Evolutionary conservation across 2,329 filamentous ascomycete species (phyloP), one percentile per base, ranked within the genome.

Genomic region (Penicillium sp.): DNA sequence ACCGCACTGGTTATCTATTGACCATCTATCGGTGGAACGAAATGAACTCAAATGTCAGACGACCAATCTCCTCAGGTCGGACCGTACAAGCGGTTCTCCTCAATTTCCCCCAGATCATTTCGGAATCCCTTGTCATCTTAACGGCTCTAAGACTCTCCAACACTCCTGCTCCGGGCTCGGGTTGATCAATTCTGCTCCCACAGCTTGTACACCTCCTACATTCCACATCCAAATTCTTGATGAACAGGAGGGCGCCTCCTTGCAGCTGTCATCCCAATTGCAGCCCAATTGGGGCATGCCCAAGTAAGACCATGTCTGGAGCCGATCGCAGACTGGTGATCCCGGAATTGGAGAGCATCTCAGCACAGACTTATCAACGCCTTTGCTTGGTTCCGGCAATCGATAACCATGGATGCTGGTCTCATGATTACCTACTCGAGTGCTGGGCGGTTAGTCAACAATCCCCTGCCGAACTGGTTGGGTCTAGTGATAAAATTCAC

Each of bases 151-250:
- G 7, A 31, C 28, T 31, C 28, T 17, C 47, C 28, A 17, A 1
- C 15, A 37, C 22, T 37, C 6, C 11, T 20, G 11, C 22, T 25
- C 34, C 20, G 20, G 15, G 25, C 12, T n/a, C 20, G 11, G 22
- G 31, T 31, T 31, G 31, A 31, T 28, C 20, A 28, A 45, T 38
- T 38, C 25, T 20, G 28, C 12, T 48, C 53, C 39, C 38, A 41
- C 55, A 38, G 41, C 51, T 61, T 25, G 51, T 50, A 48, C 6
- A 4, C 47, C 47, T 49, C 47, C 56, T 42, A 45, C 64, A 67
- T 67, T 67, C 65, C 59, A 54, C 25, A 5, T 41, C 35, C 41
- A 43, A 54, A 65, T 67, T 60, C 62, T 55, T 55, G 45, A 64
- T 62, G 51, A 54, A 20, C 54, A 34, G 42, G 38, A 54, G 43